Evolutionary conservation across 202 grass and related monocot genomes (phyloP), one percentile per base, ranked within the genome.

Genomic region (Digitaria exilis): DNA sequence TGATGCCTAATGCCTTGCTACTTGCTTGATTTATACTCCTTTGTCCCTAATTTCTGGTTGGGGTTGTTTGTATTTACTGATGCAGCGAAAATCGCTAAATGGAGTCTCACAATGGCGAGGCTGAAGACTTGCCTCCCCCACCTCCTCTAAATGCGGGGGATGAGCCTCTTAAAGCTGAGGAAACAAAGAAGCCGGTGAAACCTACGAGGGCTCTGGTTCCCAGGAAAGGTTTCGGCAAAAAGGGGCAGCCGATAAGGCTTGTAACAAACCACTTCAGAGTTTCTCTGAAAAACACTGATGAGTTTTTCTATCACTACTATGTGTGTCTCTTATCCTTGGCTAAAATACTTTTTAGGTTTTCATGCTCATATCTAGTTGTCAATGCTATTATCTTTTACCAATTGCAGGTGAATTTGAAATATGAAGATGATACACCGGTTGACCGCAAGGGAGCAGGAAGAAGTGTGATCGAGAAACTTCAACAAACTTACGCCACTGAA

Each of bases 231-330:
- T 71, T 84, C 42, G 95, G 86, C 7, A 89, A 31, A 26, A 89
- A 30, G 25, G 95, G 95, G 8, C 83, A 94, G 24, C 62, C 4
- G 2, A 91, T 94, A 26, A 56, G 56, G 10, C 84, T 97, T 4
- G 10, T 77, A 0, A 83, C 92, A 10, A 97, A 97, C 69, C 95
- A 97, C 55, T 97, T 89, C 57, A 88, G 83, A 30, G 95, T 97
- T 37, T 86, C 85, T 18, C 61, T 94, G 12, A 75, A 60, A 76
- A 74, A 69, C 1, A 61, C 76, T 4, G 90, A 91, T 4, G 88
- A 94, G 0, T 90, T n/a, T n/a, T n/a, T n/a, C n/a, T n/a, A n/a
- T 56, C 95, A 97, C 22, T 97, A 97, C 19, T 94, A 85, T 58
- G 95, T 97, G 56, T 0, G 84, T 13, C 68, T 79, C 14, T 25